Base-by-base conservation (phyloP, 2,329 filamentous ascomycete genomes). In the Penicillium sp. region DNA sequence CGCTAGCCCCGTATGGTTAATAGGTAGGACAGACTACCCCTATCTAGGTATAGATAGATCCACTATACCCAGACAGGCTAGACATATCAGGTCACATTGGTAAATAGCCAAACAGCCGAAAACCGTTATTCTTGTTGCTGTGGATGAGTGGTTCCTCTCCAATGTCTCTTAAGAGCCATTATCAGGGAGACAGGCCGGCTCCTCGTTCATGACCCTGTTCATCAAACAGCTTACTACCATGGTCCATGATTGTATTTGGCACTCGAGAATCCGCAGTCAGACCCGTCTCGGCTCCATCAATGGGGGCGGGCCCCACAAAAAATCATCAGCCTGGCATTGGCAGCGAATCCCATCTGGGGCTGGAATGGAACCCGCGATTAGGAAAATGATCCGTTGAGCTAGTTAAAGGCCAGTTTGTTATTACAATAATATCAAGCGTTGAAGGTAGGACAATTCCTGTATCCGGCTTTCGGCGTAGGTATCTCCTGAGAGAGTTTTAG, bases 401-500 rank as follows among this genome's bases (percentile, higher is more conserved):
- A 44, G n/a, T n/a, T n/a, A n/a, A 37, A 37, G 33, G 41, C 41
- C 41, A 43, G n/a, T n/a, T 31, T 31, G 5, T 27, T 25, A 7
- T 25, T 3, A 25, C 8, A 6, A 25, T 7, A 25, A 25, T 25
- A 25, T 7, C 22, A 4, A 25, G 8, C 13, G 11, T 43, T 35
- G 13, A 6, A 13, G 9, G 9, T 28, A 16, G 16, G 33, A 22
- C 28, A 14, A 31, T 22, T 28, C 22, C 28, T 37, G 31, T 19
- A 28, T 19, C 33, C 39, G 39, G 33, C 25, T 43, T 14, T 37
- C 27, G 46, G 46, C 8, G 13, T 27, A 48, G 9, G 33, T 37
- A n/a, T 31, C 46, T 39, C 43, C 46, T 22, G 33, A 44, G 33
- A 44, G 25, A 29, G 27, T n/a, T 48, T 42, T 31, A 25, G 45